Evolutionary conservation across 192 early-diverging fungal genomes (phyloP).

Genomic region (Backusella circina): DNA sequence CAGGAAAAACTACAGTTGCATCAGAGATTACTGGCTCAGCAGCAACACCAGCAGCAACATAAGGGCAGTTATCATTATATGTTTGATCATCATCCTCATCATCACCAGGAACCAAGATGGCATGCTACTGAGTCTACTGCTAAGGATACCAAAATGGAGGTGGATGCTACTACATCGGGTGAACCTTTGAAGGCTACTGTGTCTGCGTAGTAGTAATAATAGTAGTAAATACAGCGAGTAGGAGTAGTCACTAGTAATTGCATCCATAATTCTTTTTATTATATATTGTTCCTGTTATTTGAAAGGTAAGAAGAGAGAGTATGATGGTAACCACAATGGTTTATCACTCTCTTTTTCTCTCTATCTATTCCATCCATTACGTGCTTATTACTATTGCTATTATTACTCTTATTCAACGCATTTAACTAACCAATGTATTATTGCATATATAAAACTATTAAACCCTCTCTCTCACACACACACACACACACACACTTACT

Average conservation of each 20-base stretch:
- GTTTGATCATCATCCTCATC: constrained; percentile 5
- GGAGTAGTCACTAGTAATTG: background rate
- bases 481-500: background rate
- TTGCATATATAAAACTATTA: background rate
- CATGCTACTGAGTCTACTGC: background rate
- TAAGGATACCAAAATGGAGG: background rate
- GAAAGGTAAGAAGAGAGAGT: too few relatives aligned
- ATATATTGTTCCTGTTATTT: too few relatives aligned
- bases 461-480: background rate
- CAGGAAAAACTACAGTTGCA: constrained; percentile 5
- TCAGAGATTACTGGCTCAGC: constrained; percentile 2
- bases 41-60: background rate
- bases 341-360: background rate
- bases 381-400: background rate
- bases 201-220: background rate
- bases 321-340: background rate
- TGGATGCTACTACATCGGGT: background rate
- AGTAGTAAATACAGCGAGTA: background rate
- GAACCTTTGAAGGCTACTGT: constrained; percentile 6
- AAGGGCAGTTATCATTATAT: background rate
- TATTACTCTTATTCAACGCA: background rate
- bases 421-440: background rate
- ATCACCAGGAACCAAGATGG: background rate
- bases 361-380: background rate
- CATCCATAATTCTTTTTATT: background rate